A percentile compares a stretch with the other conserved stretches of the same genome.
Evolutionary conservation across 176 grass and related monocot species (phyloP).

Genomic region (Olyra latifolia): DNA sequence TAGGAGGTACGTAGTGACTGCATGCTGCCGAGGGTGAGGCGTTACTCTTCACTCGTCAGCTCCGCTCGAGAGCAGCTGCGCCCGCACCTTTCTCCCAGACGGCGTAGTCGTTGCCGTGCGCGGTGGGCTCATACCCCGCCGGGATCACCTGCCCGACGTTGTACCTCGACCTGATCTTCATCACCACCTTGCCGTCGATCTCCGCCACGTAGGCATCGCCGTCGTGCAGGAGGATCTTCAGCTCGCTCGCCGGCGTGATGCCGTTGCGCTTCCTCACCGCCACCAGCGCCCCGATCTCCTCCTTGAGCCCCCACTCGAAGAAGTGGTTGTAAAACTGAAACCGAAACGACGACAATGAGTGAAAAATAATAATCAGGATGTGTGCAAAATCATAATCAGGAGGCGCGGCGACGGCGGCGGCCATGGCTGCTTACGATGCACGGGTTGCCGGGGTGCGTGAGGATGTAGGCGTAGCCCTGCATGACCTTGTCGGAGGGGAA

Average conservation of each 20-base stretch:
- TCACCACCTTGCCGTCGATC: conserved; percentile 34
- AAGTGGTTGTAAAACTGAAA: conserved; percentile 58
- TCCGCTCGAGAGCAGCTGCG: neutral
- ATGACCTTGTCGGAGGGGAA: conserved; percentile 80
- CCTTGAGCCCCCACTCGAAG: conserved; percentile 33
- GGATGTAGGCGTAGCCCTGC: conserved; percentile 82
- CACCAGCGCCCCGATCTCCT: conserved; percentile 40
- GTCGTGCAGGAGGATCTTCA: conserved; percentile 34
- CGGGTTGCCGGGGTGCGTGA: conserved; percentile 66
- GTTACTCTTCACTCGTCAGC: neutral
- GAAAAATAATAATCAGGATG: too few species aligned
- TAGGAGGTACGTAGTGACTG: too few species aligned
- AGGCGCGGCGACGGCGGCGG: too few species aligned
- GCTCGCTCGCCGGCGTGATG: conserved; percentile 27
- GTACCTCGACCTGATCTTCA: conserved; percentile 40
- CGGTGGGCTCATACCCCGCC: neutral
- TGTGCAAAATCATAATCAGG: too few species aligned
- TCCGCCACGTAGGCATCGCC: conserved; percentile 42
- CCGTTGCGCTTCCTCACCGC: conserved; percentile 44
- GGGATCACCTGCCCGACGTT: conserved; percentile 39
- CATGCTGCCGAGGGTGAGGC: neutral
- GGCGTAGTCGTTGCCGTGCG: conserved; percentile 43
- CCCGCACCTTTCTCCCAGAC: conserved; percentile 55
- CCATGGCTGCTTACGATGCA: conserved; percentile 84
- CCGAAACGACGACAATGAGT: too few species aligned